Evolutionary conservation across 176 grass and related monocot genomes (phyloP).

Genomic region (Tillandsia fasciculata): DNA sequence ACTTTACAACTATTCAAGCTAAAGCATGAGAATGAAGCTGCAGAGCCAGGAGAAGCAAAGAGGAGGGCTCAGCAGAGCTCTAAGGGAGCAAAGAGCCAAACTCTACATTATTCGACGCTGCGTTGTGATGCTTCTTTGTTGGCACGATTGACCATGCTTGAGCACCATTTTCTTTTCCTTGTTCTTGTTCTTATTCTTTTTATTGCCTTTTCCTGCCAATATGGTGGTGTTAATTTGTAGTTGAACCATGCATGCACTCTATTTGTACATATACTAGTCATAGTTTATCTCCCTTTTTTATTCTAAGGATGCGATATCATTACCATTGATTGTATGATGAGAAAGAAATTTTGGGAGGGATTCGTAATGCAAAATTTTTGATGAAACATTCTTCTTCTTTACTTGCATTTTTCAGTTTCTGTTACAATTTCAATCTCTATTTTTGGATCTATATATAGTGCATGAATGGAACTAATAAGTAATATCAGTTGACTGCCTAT

Average conservation of each 20-base stretch:
- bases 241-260: neutral
- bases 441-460: no score
- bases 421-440: no score
- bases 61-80: slow-evolving; percentile 26
- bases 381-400: no score
- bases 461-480: no score
- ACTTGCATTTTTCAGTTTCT: no score
- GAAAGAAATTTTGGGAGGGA: no score
- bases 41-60: slow-evolving; percentile 18
- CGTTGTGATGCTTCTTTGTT: slow-evolving; percentile 42
- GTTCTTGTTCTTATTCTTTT: neutral
- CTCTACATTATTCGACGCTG: slow-evolving; percentile 42
- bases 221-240: neutral
- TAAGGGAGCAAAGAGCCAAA: slow-evolving; percentile 43
- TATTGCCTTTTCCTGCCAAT: neutral
- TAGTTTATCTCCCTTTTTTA: neutral
- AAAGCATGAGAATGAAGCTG: slow-evolving; percentile 26
- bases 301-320: no score
- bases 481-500: no score
- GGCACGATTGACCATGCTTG: slow-evolving; percentile 30
- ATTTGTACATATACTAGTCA: neutral
- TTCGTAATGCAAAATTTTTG: no score
- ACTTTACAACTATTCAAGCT: neutral
- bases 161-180: neutral
- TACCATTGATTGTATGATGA: no score